Base-by-base conservation (phyloP, 805 yeast genomes). In the Cyberlindnera samutprakarnensis region DNA sequence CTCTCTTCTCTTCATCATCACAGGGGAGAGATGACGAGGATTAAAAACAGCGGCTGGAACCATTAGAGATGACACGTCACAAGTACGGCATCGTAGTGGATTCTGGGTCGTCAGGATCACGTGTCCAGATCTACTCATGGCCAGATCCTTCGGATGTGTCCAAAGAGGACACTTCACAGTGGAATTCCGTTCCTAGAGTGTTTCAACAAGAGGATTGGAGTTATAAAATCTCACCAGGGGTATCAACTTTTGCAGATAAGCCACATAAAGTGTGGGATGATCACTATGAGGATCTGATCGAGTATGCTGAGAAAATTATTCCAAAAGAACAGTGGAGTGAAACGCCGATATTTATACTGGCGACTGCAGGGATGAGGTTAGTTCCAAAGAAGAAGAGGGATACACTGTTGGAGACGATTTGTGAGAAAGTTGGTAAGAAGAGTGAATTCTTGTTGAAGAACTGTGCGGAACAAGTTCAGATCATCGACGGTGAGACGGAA, bases 351-450 rank as follows among this genome's bases (percentile, higher is more conserved):
- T 92, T 76, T 44, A 72, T 92, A n/a, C 73, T 84, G 44, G 94
- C 97, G 4, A 92, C 98, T 0, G 98, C 98, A 5, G 98, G 98
- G 2, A 86, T 92, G 95, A 69, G 98, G 40, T 59, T 92, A 25
- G 52, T 90, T 27, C 73, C 80, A 0, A 62, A 64, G 21, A 53
- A 59, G 13, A 70, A 72, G 29, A 78, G 77, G 39, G 49, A 62
- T 7, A 60, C 53, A 23, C 66, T 92, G 3, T 57, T 90, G 26
- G 43, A 58, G 9, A 68, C 71, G 32, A 72, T 86, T 0, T 90
- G 97, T 54, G 35, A 54, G 7, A 56, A 65, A 7, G 59, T 90
- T 19, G 59, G 62, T 33, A 53, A 65, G 13, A 63, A 78, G 26
- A 66, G 86, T 4, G 55, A 63, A 10, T 90, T 90, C 47, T 42